Base-by-base conservation (phyloP, 192 early-diverging fungal genomes). In the Coemansia sp. region DNA sequence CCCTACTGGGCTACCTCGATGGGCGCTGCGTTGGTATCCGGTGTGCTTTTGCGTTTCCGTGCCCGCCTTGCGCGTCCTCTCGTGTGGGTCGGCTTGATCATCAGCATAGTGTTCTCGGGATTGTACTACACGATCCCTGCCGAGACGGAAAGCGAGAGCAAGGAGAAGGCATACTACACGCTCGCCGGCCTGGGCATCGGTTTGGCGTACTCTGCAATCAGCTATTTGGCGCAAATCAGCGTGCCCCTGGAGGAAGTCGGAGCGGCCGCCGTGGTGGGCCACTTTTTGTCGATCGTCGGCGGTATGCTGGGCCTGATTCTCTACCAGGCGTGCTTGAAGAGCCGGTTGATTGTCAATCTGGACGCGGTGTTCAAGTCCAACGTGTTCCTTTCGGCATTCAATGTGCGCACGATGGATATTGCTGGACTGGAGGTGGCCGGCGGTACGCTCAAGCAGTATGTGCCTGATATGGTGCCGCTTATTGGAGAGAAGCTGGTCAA, bases 241-340 rank as follows among this genome's bases (percentile, higher is more conserved):
- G 73, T 76, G 19, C 60, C 73, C 1, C 51, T 59, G 12, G 60
- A 69, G 17, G 73, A 76, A 14, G 49, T 55, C 11, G 67, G 67
- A 11, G 24, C 55, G 4, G 73, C 73, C 30, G 67, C 73, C 6
- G 64, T 65, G 3, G 42, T 76, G 18, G 60, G 67, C 34, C 67
- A 76, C 64, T 77, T 77, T 57, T 38, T 77, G 57, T 77, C 73
- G 3, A 54, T 76, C 17, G 63, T 76, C 53, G 73, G 73, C 48
- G 73, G 73, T 37, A 76, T 76, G 73, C 62, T 76, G 9, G 73
- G 73, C 13, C 59, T 76, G 8, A 68, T 76, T 10, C 64, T 76
- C 46, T 76, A 76, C 62, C 67, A 76, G 39, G 73, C 73, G 25
- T 69, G 73, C 24, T 41, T 75, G 44, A 76, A 76, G 67, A 76